Conservation (phyloP, 495 filamentous ascomycete genomes). For the Neurospora terricola region DNA sequence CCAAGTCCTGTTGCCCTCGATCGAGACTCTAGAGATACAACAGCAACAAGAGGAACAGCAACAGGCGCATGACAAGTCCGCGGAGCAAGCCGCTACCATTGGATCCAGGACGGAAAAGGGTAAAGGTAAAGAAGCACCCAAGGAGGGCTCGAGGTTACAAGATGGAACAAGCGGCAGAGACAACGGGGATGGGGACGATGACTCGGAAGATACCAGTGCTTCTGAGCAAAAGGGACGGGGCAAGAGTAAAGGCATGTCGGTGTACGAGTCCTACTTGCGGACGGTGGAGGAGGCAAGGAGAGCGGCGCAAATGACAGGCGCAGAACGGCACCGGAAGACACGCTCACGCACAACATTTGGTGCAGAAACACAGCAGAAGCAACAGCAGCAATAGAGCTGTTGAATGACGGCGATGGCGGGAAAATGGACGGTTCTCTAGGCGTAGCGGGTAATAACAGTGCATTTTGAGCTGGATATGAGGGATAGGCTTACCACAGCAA, state of each 20-base stretch:
- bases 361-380: neutral
- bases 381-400: neutral
- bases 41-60: neutral
- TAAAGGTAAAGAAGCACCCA: neutral
- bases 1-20: neutral
- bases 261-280: neutral
- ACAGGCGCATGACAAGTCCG: neutral
- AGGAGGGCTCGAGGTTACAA: neutral
- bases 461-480: neutral
- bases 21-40: neutral
- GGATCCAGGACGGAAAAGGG: neutral
- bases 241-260: neutral
- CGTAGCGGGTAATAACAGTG: neutral
- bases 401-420: neutral
- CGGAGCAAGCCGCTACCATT: neutral
- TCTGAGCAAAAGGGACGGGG: neutral
- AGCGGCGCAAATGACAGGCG: neutral
- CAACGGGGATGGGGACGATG: neutral
- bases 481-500: neutral
- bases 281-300: neutral
- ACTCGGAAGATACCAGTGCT: neutral
- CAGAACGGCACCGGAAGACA: neutral
- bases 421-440: neutral
- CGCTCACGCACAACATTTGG: neutral
- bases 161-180: neutral